Conservation (phyloP, 805 yeast genomes). For the Saturnispora dispora region DNA sequence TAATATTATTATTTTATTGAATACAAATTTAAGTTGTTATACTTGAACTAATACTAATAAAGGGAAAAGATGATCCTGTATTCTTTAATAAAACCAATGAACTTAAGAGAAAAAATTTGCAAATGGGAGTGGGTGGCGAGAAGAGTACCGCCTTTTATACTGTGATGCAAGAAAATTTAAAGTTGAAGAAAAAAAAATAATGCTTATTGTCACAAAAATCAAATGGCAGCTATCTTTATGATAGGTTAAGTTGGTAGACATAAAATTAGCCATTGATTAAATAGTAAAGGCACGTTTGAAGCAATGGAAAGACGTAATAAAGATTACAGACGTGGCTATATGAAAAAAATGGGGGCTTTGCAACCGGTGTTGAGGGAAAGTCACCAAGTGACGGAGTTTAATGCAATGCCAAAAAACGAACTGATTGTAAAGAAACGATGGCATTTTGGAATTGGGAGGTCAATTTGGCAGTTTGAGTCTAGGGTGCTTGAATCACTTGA, state of each 20-base stretch:
- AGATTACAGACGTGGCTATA: not conserved
- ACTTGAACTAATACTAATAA: not conserved
- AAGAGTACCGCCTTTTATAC: not conserved
- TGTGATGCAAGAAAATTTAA: not conserved
- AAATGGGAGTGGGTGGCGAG: not conserved
- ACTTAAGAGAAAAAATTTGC: conserved; percentile 5
- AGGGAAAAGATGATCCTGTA: not conserved
- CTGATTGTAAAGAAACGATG: not conserved
- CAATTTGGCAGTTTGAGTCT: not conserved
- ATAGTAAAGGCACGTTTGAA: not conserved
- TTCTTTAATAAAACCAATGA: not conserved
- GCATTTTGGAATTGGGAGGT: not conserved
- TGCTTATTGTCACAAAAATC: not conserved
- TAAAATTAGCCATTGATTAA: not conserved
- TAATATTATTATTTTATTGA: not conserved
- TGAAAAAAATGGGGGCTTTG: not conserved
- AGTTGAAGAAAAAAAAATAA: conserved; percentile 12
- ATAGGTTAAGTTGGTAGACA: not conserved
- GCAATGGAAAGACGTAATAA: not conserved
- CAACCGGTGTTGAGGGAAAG: not conserved
- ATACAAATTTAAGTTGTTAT: not conserved
- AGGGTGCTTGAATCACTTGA: conserved; percentile 17
- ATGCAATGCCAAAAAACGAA: not conserved
- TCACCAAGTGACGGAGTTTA: not conserved
- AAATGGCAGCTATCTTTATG: not conserved